Conservation (phyloP, 768 basidiomycete genomes). For the Boletellus ananiceps region DNA sequence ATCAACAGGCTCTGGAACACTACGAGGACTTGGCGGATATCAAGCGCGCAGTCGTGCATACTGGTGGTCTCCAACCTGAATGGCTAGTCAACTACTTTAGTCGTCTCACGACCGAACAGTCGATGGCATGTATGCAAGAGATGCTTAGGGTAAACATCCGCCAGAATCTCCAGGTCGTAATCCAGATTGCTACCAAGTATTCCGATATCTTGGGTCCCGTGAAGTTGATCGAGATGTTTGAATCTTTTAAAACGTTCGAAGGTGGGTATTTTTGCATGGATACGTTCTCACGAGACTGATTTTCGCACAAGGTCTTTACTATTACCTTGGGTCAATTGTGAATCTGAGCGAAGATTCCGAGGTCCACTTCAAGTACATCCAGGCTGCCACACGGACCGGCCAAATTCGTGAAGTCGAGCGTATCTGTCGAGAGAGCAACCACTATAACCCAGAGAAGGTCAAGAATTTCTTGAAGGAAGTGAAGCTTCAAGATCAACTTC, state of each 20-base stretch:
- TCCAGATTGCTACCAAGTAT: slow-evolving; percentile 98
- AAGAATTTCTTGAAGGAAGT: slow-evolving; percentile 99
- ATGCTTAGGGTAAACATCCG: slow-evolving; percentile 97
- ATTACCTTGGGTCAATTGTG: slow-evolving; percentile 96
- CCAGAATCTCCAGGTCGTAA: slow-evolving; percentile 93
- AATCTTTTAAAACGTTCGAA: slow-evolving; percentile 95
- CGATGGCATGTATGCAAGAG: slow-evolving; percentile 92
- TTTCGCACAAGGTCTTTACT: slow-evolving; percentile 70
- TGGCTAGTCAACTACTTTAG: slow-evolving; percentile 99
- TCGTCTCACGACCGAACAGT: slow-evolving; percentile 93
- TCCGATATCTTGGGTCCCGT: slow-evolving; percentile 96
- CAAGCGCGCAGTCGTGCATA: slow-evolving; percentile 95
- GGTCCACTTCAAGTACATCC: slow-evolving; percentile 99
- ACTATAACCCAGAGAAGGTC: slow-evolving; percentile 99
- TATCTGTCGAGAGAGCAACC: slow-evolving; percentile 95
- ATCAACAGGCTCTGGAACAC: slow-evolving; percentile 88
- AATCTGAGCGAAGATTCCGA: slow-evolving; percentile 95
- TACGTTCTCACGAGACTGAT: neutral
- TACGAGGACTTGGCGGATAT: slow-evolving; percentile 99
- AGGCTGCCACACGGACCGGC: slow-evolving; percentile 95
- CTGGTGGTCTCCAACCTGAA: slow-evolving; percentile 79
- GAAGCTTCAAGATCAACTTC: slow-evolving; percentile 92
- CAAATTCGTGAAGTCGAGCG: slow-evolving; percentile 99
- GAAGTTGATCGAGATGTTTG: slow-evolving; percentile 98
- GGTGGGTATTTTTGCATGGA: slow-evolving; percentile 39